Conservation (phyloP, 306 rosid species). For the Glycine soja region DNA sequence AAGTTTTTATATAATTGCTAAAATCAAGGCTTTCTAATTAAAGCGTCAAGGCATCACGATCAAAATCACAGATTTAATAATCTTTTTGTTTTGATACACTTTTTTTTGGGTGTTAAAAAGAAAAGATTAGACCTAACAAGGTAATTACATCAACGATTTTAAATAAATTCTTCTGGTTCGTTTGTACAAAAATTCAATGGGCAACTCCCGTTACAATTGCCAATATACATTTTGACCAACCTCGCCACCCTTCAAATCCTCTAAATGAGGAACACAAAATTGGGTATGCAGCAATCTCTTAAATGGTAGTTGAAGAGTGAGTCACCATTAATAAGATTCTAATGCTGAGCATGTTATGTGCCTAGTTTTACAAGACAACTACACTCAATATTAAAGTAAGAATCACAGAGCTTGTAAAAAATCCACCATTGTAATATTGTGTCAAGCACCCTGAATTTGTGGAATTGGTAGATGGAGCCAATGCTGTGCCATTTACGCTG, state of each 20-base stretch:
- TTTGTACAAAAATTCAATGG: conserved; percentile 64
- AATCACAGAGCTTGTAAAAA: conserved; percentile 58
- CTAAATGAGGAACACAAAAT: conserved; percentile 71
- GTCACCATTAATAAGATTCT: conserved; percentile 43
- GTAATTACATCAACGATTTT: conserved; percentile 51
- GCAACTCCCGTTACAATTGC: conserved; percentile 50
- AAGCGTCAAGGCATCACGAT: too few species aligned
- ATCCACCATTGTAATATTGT: conserved; percentile 50
- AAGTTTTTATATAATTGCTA: too few species aligned
- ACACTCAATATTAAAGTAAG: conserved; percentile 59
- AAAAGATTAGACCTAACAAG: conserved; percentile 24
- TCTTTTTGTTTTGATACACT: too few species aligned
- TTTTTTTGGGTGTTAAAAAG: too few species aligned
- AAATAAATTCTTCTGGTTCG: conserved; percentile 41
- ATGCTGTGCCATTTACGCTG: conserved; percentile 60
- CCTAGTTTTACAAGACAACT: conserved; percentile 57
- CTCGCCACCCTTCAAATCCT: conserved; percentile 60
- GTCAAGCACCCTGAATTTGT: conserved; percentile 63
- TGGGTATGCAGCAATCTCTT: conserved; percentile 64
- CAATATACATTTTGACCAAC: conserved; percentile 53
- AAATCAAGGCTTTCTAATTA: too few species aligned
- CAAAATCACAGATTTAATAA: too few species aligned
- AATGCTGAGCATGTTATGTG: conserved; percentile 39
- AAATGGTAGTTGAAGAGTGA: conserved; percentile 44
- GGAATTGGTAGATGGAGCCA: conserved; percentile 83